phyloP scores from a whole-genome alignment of 805 yeast genomes.

The Zygosaccharomyces gambellarensis region DNA sequence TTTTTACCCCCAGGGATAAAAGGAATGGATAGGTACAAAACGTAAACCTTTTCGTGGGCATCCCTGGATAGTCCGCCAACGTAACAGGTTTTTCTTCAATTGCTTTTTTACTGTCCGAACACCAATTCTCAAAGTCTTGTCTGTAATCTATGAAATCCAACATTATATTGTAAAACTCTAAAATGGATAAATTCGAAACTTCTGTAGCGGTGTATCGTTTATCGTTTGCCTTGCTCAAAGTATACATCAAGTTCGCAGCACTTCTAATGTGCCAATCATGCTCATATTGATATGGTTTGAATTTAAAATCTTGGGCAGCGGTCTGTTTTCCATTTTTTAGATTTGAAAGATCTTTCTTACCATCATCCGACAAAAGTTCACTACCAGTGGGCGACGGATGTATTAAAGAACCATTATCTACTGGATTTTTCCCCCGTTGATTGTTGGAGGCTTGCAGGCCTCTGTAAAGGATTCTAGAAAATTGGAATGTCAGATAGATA shows the following conservation, averaged over 20 bases:
- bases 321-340: constrained; percentile 3
- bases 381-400: not conserved
- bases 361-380: not conserved
- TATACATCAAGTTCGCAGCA: constrained; percentile 54
- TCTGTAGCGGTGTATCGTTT: constrained; percentile 25
- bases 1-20: constrained; percentile 76
- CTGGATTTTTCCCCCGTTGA: not conserved
- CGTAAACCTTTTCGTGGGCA: constrained; percentile 37
- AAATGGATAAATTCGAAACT: constrained; percentile 24
- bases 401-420: not conserved
- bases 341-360: constrained; percentile 3
- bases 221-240: constrained; percentile 51
- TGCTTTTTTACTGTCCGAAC: constrained; percentile 2
- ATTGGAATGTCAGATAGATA: constrained; percentile 71
- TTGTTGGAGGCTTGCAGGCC: constrained; percentile 3
- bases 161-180: constrained; percentile 61
- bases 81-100: not conserved
- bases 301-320: constrained; percentile 11
- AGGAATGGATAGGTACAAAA: constrained; percentile 84
- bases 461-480: constrained; percentile 44
- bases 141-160: constrained; percentile 74
- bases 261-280: constrained; percentile 77
- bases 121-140: constrained; percentile 82
- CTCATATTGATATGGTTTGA: constrained; percentile 48
- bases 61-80: not conserved